Base-by-base conservation (phyloP, 2,329 filamentous ascomycete species). In the Ophiostoma triangulosporum region DNA sequence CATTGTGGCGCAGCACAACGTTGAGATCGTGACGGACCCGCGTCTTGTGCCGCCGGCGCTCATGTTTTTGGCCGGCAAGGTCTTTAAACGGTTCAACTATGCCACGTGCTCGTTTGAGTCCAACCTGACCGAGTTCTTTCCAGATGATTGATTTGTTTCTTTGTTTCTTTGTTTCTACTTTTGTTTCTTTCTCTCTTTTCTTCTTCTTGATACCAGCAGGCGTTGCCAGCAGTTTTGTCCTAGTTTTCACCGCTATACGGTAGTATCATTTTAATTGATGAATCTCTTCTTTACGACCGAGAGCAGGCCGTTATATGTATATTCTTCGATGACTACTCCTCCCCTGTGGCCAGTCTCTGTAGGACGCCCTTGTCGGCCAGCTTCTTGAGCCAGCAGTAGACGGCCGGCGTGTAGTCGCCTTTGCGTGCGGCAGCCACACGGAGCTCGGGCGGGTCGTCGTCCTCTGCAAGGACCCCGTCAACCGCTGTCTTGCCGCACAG, bases 21-120 rank as follows among this genome's bases (percentile, higher is more conserved):
- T 96, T 54, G 70, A 81, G 55, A 68, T 82, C n/a, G 69, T 88
- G 40, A 65, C 63, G 5, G 68, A 77, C 52, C 60, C 62, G 48
- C 65, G 51, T 65, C 69, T 59, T 60, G 72, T 84, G 2, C 73
- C 77, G 0, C 68, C 76, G 4, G 61, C 77, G 24, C 72, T 94
- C 57, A 76, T 88, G 63, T 73, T 73, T 46, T 68, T 86, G 59
- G 88, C 89, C 3, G 93, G 93, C 0, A 84, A 83, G 61, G 88
- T 87, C 66, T 97, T 98, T 67, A 94, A 88, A 67, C 75, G 88
- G 40, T 97, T 89, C 74, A 87, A 96, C 66, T 63, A 66, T 4
- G 70, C 70, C 32, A 73, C 68, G 0, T 80, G 80, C 59, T 73
- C 69, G 4, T 98, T 97, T 69, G 75, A 95, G 31, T 95, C 88